Evolutionary conservation across 2,329 filamentous ascomycete species (phyloP).

Genomic region (Aspergillus calidoustus): DNA sequence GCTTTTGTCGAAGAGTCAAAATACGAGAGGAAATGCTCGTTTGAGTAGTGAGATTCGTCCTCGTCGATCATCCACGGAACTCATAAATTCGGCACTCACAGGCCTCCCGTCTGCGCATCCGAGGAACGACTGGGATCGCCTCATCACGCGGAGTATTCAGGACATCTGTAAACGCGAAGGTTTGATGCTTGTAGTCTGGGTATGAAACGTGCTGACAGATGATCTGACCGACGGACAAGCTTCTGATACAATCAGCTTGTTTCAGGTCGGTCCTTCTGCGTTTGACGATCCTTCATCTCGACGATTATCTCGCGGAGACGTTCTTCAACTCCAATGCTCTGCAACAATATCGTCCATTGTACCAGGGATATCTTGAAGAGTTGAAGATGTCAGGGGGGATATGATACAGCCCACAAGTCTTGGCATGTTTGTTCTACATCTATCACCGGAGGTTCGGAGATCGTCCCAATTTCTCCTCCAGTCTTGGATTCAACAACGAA

Average conservation of each 20-base stretch:
- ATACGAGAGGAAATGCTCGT: neutral
- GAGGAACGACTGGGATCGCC: neutral
- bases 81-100: conserved; percentile 9
- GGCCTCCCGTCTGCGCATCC: neutral
- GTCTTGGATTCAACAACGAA: conserved; percentile 7
- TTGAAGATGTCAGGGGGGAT: neutral
- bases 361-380: neutral
- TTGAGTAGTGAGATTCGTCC: neutral
- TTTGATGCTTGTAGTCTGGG: neutral
- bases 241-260: conserved; percentile 11
- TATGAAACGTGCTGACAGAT: conserved; percentile 3
- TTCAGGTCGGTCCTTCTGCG: conserved; percentile 7
- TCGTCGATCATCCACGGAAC: neutral
- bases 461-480: conserved; percentile 7
- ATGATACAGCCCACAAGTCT: conserved; percentile 12
- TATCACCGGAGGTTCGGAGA: neutral
- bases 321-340: neutral
- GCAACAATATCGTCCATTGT: neutral
- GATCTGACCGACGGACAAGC: conserved; percentile 1
- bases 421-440: conserved; percentile 23
- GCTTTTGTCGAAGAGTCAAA: neutral
- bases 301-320: neutral
- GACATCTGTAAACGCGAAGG: neutral
- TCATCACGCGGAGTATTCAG: neutral
- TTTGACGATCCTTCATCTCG: neutral